Percentiles rank a stretch among this genome's conserved stretches.
Conservation (phyloP, 495 filamentous ascomycete species). For the Podospora sp. region DNA sequence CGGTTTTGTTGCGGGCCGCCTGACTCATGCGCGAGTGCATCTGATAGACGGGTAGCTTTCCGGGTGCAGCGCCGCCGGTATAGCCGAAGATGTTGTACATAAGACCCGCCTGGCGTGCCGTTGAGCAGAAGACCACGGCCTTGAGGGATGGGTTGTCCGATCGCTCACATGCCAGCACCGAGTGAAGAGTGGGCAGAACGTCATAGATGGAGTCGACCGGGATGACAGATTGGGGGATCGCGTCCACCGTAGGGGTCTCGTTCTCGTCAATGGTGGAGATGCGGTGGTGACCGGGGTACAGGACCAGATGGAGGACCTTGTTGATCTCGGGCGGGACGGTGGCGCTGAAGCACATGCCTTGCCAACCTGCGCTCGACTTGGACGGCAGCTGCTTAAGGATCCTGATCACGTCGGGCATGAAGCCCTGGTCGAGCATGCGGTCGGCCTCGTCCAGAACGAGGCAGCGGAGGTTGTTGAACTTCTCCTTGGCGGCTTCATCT, state of each 20-base stretch:
- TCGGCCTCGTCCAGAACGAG: conserved; percentile 92
- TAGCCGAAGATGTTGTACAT: conserved; percentile 63
- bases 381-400: conserved; percentile 74
- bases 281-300: conserved; percentile 90
- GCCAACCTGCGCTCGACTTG: conserved; percentile 52
- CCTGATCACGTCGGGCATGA: conserved; percentile 82
- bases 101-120: conserved; percentile 96
- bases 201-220: conserved; percentile 81
- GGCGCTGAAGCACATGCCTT: conserved; percentile 94
- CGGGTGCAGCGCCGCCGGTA: conserved; percentile 79
- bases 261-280: conserved; percentile 94
- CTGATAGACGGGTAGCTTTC: conserved; percentile 85
- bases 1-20: conserved; percentile 70
- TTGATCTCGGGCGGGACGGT: conserved; percentile 90
- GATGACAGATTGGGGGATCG: conserved; percentile 73
- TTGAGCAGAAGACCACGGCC: conserved; percentile 99
- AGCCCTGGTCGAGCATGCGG: conserved; percentile 94
- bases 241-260: conserved; percentile 81
- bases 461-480: conserved; percentile 66
- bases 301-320: conserved; percentile 91
- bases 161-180: conserved; percentile 86
- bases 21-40: conserved; percentile 65
- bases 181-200: conserved; percentile 79
- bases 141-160: conserved; percentile 71
- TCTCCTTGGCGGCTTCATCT: conserved; percentile 77